Evolutionary conservation across 352 stramenopile genomes (phyloP), one percentile per base, ranked within the genome.

Genomic region (Pythium brachiatum): DNA sequence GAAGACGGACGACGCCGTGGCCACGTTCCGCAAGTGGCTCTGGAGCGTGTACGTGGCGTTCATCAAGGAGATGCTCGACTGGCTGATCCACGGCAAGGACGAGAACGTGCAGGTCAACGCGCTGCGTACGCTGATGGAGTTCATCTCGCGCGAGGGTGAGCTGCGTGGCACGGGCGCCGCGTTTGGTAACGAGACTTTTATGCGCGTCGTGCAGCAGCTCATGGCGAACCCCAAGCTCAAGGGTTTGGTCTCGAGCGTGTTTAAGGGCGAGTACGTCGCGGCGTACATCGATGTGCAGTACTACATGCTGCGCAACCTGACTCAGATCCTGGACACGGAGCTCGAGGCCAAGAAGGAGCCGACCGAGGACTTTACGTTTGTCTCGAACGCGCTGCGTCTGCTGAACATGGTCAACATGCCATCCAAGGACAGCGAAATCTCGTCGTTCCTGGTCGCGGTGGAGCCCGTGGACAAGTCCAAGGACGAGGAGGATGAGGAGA

Each of bases 41-140:
- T 94, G 86, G 87, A 69, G 78, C 20, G 66, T 92, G 34, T 94
- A 95, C 58, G 74, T 89, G 31, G 60, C 71, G 20, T 96, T 94
- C 60, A 77, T 94, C 62, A 80, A 92, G 64, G 75, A 91, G 46
- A 89, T 96, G 81, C 77, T 92, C 54, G 78, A 80, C 16, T 93
- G 82, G 83, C 62, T 95, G 15, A 69, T 74, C 5, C 36, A 77
- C 34, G 68, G 70, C 20, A 46, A 79, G 26, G 61, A 81, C 20
- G 80, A 92, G 64, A 88, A 92, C 57, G 46, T 89, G 57, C 88
- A 90, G 16, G 76, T 91, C 12, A 80, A 81, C 20, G 86, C 88
- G 32, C 64, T 96, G 62, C 85, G 88, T n/a, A 96, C 87, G 44
- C 72, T 95, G 5, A 94, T 96, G 88, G 85, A 95, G 72, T 88